These are phyloP conservation scores for Babesia bovis DNA, from an alignment of 169 alveolate species.

Conservation along the genomic window DNA sequence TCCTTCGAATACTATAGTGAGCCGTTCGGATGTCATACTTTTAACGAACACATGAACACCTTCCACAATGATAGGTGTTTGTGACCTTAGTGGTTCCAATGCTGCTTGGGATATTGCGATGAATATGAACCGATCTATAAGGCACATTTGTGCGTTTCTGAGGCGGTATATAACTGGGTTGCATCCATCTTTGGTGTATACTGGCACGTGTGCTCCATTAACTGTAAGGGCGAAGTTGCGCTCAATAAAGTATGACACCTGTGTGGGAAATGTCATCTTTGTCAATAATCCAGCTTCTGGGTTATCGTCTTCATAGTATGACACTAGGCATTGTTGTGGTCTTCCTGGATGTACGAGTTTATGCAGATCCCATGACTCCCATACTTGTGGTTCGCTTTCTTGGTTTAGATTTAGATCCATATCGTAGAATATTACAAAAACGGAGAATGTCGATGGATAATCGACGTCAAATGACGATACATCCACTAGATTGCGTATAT, in stretches of 20 bases:
- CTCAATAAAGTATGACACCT: constrained; percentile 52
- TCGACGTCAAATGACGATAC: constrained; percentile 62
- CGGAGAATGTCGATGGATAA: constrained; percentile 60
- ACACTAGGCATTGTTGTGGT: constrained; percentile 55
- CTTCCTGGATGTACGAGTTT: constrained; percentile 30
- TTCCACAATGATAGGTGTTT: constrained; percentile 7
- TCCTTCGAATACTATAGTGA: constrained; percentile 10
- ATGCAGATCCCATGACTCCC: constrained; percentile 67
- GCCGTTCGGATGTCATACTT: constrained; percentile 42
- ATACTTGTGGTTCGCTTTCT: constrained; percentile 10
- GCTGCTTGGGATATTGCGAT: constrained; percentile 30
- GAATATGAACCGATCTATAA: constrained; percentile 60
- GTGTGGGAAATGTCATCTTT: constrained; percentile 46
- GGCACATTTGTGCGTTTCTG: constrained; percentile 47
- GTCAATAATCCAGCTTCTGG: constrained; percentile 26
- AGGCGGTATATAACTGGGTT: constrained; percentile 29
- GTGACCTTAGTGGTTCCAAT: constrained; percentile 19
- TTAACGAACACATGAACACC: constrained; percentile 23
- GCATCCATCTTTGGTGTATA: constrained; percentile 26
- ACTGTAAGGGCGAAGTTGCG: constrained; percentile 34
- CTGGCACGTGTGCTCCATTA: constrained; percentile 44
- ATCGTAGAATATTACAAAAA: constrained; percentile 55
- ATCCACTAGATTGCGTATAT: constrained; percentile 59
- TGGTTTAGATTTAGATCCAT: constrained; percentile 6
- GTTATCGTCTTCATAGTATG: constrained; percentile 35